Base-by-base conservation (phyloP, 805 yeast genomes). In the Debaryomyces maramus region DNA sequence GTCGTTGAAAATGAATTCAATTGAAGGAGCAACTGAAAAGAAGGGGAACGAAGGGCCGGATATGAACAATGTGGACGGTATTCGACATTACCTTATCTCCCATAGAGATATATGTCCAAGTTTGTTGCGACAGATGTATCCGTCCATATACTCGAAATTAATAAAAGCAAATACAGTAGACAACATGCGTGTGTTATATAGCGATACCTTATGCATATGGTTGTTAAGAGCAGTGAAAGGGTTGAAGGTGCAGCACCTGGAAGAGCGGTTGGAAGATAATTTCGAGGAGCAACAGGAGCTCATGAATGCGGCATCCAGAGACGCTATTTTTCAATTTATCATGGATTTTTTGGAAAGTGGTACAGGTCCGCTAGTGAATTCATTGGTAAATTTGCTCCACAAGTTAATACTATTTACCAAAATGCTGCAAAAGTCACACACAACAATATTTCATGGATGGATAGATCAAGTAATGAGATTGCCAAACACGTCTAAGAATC, bases 321-420 rank as follows among this genome's bases (percentile, higher is more conserved):
- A 57, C 2, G 53, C 45, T 10, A 50, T 80, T 1, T 77, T 78
- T 51, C 66, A 67, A 17, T 84, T 76, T 55, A 72, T 84, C 10
- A 61, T 83, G 27, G 89, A 81, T 47, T 81, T 77, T 55, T 81
- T 89, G 81, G 79, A 78, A 38, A 86, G 82, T 36, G 75, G 86
- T 1, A 81, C 84, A 4, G 79, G 85, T 2, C 81, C 95, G 0
- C 58, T 86, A 19, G 79, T 83, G 5, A 86, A 84, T 52, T 82
- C 95, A 0, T 57, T 87, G 38, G 75, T 70, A 39, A 85, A 80
- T 22, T 53, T 88, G 33, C 74, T 88, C 34, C 39, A 57, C 2
- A 87, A 83, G 48, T 52, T 83, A 36, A 56, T 83, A 8, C 45
- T 51, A 2, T 64, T 80, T 29, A 63, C 63, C 23, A 45, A 47